Base-by-base conservation (phyloP, 768 basidiomycete genomes). In the Crepidotus variabilis region DNA sequence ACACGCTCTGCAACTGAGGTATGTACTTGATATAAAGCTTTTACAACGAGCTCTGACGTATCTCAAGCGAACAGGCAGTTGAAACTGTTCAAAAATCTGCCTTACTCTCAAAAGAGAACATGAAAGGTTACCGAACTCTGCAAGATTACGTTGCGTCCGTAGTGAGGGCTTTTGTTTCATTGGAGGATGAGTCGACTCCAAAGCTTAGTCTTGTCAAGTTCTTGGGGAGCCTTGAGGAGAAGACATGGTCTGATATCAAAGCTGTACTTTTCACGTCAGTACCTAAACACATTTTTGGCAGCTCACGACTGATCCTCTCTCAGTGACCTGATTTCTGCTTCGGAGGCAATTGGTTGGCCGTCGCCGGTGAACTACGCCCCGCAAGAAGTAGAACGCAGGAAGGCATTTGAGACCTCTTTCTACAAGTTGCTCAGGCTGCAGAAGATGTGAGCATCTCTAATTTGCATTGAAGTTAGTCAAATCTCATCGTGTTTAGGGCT, bases 331-430 rank as follows among this genome's bases (percentile, higher is more conserved):
- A 71, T 85, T 20, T 69, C 74, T 23, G 79, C 83, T 13, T 79
- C 90, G 1, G 94, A 95, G 69, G 78, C 75, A 47, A 69, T 98
- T 22, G 80, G 84, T n/a, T 98, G 96, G 96, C 96, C 96, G 1
- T 77, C 78, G 61, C 75, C 81, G 16, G 80, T 94, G 0, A 80
- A 92, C 61, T 93, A 90, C 63, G 66, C 74, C 20, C 59, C 78
- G 0, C 76, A 79, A 6, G 63, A 78, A 4, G 61, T 71, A 11
- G 78, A 82, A 22, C 77, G 85, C 50, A 78, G 87, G 52, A 74
- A 74, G 48, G 71, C 72, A 1, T 97, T 99, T 65, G 91, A 95
- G 67, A 69, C 69, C 14, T 83, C 90, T 0, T 97, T 96, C 68
- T 67, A 75, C n/a, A 84, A 92, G 64, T 68, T 97, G 21, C 75